A percentile compares a stretch with the other conserved stretches of the same genome.
These are phyloP conservation scores for Magnolia changhungtana DNA, from an alignment of 164 flowering plant genomes.

Conservation along the genomic window DNA sequence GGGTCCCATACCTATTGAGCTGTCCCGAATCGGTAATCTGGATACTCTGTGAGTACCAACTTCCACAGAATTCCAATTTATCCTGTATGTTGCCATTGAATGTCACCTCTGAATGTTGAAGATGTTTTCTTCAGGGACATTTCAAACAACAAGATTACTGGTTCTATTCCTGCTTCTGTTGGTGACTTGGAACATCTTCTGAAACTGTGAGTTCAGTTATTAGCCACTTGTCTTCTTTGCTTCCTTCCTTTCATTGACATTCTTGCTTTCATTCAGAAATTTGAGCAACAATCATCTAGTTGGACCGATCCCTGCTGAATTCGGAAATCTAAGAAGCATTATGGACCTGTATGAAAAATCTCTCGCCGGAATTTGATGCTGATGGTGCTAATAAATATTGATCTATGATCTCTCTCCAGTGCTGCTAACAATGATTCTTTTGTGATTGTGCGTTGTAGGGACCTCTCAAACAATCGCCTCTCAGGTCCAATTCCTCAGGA, in stretches of 20 bases:
- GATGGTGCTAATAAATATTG: not conserved
- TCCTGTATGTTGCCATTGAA: not conserved
- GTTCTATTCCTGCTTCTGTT: slow-evolving; percentile 72
- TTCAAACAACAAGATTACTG: slow-evolving; percentile 69
- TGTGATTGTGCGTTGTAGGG: slow-evolving; percentile 38
- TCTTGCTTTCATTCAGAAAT: slow-evolving; percentile 40
- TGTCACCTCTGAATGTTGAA: not conserved
- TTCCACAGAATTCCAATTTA: not conserved
- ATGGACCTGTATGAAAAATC: slow-evolving; percentile 68
- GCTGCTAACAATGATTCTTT: not conserved
- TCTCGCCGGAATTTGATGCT: too few relatives aligned
- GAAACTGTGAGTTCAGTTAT: slow-evolving; percentile 61
- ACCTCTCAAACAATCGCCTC: slow-evolving; percentile 71
- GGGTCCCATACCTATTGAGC: slow-evolving; percentile 83
- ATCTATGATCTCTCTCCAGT: not conserved
- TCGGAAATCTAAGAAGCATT: slow-evolving; percentile 86
- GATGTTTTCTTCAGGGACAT: slow-evolving; percentile 59
- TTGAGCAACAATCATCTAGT: slow-evolving; percentile 62
- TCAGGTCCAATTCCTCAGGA: slow-evolving; percentile 76
- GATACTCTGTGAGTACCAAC: slow-evolving; percentile 73
- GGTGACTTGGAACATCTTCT: slow-evolving; percentile 96
- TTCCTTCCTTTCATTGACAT: slow-evolving; percentile 8
- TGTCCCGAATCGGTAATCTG: slow-evolving; percentile 85
- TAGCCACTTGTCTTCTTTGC: not conserved
- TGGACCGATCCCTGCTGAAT: slow-evolving; percentile 77